Evolutionary conservation across 78 protist species (phyloP).

Genomic region (Capsaspora owczarzaki): DNA sequence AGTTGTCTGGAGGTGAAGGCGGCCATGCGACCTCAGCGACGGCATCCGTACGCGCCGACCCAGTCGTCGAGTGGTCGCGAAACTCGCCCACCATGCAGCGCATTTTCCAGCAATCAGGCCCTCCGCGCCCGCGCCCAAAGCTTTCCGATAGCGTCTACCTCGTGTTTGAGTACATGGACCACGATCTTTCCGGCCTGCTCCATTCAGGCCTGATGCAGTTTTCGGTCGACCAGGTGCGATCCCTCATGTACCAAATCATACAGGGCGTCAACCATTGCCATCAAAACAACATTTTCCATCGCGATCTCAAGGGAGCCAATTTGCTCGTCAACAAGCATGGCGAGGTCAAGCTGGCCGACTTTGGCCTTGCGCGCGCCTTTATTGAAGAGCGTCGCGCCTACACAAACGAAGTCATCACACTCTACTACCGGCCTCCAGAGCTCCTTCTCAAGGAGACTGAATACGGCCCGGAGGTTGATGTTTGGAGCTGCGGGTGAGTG

Average conservation of each 20-base stretch:
- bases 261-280: slow-evolving; percentile 93
- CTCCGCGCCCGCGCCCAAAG: too few species aligned
- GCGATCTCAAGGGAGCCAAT: slow-evolving; percentile 18
- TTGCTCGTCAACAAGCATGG: slow-evolving; percentile 21
- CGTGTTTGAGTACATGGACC: slow-evolving; percentile 66
- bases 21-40: too few species aligned
- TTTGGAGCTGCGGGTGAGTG: slow-evolving; percentile 61
- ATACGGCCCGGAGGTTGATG: slow-evolving; percentile 48
- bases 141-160: slow-evolving; percentile 8
- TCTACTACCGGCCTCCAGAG: slow-evolving; percentile 87
- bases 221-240: not conserved
- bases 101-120: too few species aligned
- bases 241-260: slow-evolving; percentile 76
- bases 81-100: too few species aligned
- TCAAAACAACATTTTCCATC: slow-evolving; percentile 79
- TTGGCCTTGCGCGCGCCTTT: slow-evolving; percentile 25
- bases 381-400: not conserved
- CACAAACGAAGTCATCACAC: slow-evolving; percentile 56
- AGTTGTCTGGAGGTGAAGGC: not conserved
- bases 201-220: not conserved
- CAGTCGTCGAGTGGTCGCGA: too few species aligned
- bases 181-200: slow-evolving; percentile 47
- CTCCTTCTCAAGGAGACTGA: slow-evolving; percentile 37
- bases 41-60: too few species aligned
- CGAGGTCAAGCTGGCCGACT: slow-evolving; percentile 27